Base-by-base conservation (phyloP, 2,329 filamentous ascomycete species). In the Pyricularia grisea region DNA sequence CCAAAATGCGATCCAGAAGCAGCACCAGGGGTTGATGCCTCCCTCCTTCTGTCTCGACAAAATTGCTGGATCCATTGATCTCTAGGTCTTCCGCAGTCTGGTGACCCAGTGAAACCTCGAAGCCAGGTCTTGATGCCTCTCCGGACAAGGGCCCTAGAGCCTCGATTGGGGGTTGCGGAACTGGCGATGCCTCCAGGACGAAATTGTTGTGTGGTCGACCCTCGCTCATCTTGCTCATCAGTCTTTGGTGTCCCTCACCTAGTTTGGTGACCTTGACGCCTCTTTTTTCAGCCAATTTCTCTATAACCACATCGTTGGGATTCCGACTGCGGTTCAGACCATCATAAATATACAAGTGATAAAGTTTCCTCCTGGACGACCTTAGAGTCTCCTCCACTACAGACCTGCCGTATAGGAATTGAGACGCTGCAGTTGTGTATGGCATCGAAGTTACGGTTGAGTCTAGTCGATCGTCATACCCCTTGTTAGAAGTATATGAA, bases 161-260 rank as follows among this genome's bases (percentile, higher is more conserved):
- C 33, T 81, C 83, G 63, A 94, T 81, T 0, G 91, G 92, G 2
- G 88, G 80, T 72, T 90, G 88, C 0, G 93, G 93, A 1, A 98
- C 79, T 1, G 92, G 92, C 0, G 93, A 97, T 17, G 91, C 88
- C 79, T 99, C 95, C 3, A 99, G 85, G 20, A 98, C 84, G 73
- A 90, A 90, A 65, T 94, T 94, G 75, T 98, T 97, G 79, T 99
- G 94, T 42, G 94, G 93, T 60, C 95, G 86, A 0, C 90, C 89
- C 69, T 84, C 86, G 72, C 91, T 92, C 87, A 96, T 92, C 79
- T 92, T 94, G 78, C 96, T 90, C 80, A 99, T 85, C 60, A 93
- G 81, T 0, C 85, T 85, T 70, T 92, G 80, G 75, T 89, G 89
- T 0, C 84, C 81, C 25, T 87, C 87, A 55, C 77, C 78, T 27